Base-by-base conservation (phyloP, 768 basidiomycete genomes). In the Tricholomella constricta region DNA sequence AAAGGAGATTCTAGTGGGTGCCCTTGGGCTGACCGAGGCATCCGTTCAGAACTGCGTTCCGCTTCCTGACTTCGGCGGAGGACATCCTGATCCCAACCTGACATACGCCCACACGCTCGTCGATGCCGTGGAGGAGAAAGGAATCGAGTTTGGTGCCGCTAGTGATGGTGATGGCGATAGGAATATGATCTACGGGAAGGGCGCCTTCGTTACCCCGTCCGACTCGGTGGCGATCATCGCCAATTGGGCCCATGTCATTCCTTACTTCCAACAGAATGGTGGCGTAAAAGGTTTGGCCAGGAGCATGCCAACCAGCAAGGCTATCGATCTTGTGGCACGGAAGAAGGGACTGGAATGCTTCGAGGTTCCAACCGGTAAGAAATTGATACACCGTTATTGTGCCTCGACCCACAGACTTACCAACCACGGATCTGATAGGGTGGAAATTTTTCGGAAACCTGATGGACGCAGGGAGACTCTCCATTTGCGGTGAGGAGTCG, bases 391-490 rank as follows among this genome's bases (percentile, higher is more conserved):
- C 15, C 1, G 19, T 10, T 9, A 8, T 32, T 14, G 34, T 56
- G 19, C 56, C 38, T 34, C 19, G 19, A 20, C 17, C 10, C 11
- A n/a, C 10, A 35, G 42, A 49, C 31, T 27, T 12, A 40, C n/a
- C 25, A 23, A 29, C 20, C 11, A 2, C 20, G 6, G 42, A 38
- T 38, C 19, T 11, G 26, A 10, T 58, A 94, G 95, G 96, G 58
- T 98, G 94, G 94, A 99, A 99, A 73, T 99, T 99, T 83, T 99
- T 99, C 67, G 97, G 97, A 42, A 99, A 98, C 74, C 78, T 99
- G 62, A 99, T 99, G 97, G 97, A 99, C 69, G 97, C 97, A 17
- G 96, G 95, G 0, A 82, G 93, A 38, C 82, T 99, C 45, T 98
- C 96, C 45, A 98, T 99, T 67, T 99, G 97, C 65, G 97, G 97